These are phyloP conservation scores for Penicillium nucicola DNA, from an alignment of 495 filamentous ascomycete genomes.

Conservation along the genomic window DNA sequence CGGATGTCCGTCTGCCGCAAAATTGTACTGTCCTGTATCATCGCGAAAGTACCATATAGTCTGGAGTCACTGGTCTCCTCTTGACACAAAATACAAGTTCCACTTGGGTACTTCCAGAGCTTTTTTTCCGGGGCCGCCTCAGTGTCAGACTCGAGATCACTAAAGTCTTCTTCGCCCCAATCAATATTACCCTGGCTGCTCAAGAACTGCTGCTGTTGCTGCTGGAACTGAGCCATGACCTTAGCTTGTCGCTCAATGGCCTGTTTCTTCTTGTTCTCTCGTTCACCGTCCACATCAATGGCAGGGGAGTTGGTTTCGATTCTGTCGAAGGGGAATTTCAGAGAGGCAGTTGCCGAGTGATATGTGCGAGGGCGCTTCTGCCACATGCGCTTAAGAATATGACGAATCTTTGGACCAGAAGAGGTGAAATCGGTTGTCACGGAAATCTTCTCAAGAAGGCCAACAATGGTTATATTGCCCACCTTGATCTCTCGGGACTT, in stretches of 20 bases:
- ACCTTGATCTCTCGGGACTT: slow-evolving; percentile 56
- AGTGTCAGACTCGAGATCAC: slow-evolving; percentile 60
- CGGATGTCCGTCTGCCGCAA: slow-evolving; percentile 78
- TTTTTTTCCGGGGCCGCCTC: slow-evolving; percentile 58
- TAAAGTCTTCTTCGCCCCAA: slow-evolving; percentile 78
- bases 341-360: slow-evolving; percentile 52
- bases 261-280: slow-evolving; percentile 82
- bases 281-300: slow-evolving; percentile 62
- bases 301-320: slow-evolving; percentile 57
- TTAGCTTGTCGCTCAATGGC: slow-evolving; percentile 84
- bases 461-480: slow-evolving; percentile 63
- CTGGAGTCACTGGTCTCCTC: slow-evolving; percentile 89
- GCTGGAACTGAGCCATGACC: slow-evolving; percentile 96
- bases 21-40: slow-evolving; percentile 83
- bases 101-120: slow-evolving; percentile 88
- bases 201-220: slow-evolving; percentile 92
- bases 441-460: slow-evolving; percentile 70
- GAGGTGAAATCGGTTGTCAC: slow-evolving; percentile 69
- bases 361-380: slow-evolving; percentile 73
- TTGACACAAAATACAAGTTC: slow-evolving; percentile 93
- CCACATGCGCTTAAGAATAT: slow-evolving; percentile 83
- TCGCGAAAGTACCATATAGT: slow-evolving; percentile 87
- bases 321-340: slow-evolving; percentile 51
- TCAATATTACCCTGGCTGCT: slow-evolving; percentile 79
- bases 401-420: slow-evolving; percentile 78